These are phyloP conservation scores for Cavenderia fasciculata DNA, from an alignment of 78 protist species.

Conservation along the genomic window DNA sequence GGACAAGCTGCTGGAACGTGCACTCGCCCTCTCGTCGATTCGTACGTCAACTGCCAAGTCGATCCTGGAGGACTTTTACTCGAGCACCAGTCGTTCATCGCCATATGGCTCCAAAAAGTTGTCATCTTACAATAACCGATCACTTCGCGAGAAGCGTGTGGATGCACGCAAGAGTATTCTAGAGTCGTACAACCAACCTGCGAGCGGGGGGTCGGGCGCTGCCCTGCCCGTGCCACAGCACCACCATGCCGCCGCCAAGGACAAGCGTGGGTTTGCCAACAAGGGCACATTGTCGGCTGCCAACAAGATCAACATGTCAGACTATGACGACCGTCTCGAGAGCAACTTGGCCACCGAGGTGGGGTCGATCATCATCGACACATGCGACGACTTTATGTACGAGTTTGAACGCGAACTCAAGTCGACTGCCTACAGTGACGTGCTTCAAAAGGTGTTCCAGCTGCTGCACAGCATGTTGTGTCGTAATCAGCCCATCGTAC, in stretches of 20 bases:
- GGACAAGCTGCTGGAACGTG: slow-evolving; percentile 51
- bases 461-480: slow-evolving; percentile 17
- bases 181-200: slow-evolving; percentile 28
- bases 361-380: slow-evolving; percentile 40
- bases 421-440: slow-evolving; percentile 9
- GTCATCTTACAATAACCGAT: slow-evolving; percentile 38
- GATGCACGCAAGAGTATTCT: slow-evolving; percentile 43
- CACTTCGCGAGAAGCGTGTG: slow-evolving; percentile 71
- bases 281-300: slow-evolving; percentile 40
- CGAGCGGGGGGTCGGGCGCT: background rate
- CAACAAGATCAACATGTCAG: slow-evolving; percentile 59
- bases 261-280: slow-evolving; percentile 38
- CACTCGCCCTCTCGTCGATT: slow-evolving; percentile 23
- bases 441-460: slow-evolving; percentile 36
- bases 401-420: slow-evolving; percentile 70
- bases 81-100: slow-evolving; percentile 17
- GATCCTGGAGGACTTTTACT: slow-evolving; percentile 56
- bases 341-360: slow-evolving; percentile 29
- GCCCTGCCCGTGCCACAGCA: background rate
- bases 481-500: slow-evolving; percentile 40
- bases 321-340: slow-evolving; percentile 68
- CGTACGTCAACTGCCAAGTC: slow-evolving; percentile 71
- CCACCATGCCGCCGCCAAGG: slow-evolving; percentile 17
- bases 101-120: slow-evolving; percentile 57
- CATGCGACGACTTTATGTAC: slow-evolving; percentile 61